Base-by-base conservation (phyloP, 495 filamentous ascomycete genomes). In the Annulohypoxylon bovei region DNA sequence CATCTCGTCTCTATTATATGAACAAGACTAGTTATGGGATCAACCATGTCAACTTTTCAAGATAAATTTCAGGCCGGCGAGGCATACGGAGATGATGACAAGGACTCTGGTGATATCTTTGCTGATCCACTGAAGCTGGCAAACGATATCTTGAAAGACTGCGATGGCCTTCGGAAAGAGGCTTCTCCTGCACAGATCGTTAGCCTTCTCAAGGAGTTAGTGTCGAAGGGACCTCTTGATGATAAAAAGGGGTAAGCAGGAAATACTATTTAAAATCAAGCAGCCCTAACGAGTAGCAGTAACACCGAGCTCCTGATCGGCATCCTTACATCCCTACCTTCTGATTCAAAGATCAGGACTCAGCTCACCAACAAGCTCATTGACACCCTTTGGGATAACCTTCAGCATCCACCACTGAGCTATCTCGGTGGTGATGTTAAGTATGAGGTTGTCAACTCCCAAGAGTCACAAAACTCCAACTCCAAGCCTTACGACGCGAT, bases 321-420 rank as follows among this genome's bases (percentile, higher is more conserved):
- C 23, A 73, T 79, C 35, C 69, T 78, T n/a, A 77, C 77, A 1
- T 62, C 76, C n/a, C 78, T 90, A 3, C 83, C 88, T 0, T 77
- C 84, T n/a, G 85, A 81, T 4, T 90, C 87, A 2, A 81, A 81
- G 44, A 77, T 82, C 42, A 79, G 85, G 14, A 82, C 75, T 28
- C 78, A 82, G 5, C 60, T 63, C 23, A 63, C 60, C 60, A 54
- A 88, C 68, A 76, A 79, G 7, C 87, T 93, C 65, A 81, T 93
- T 37, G 84, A 84, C 32, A 80, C 85, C 23, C 80, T 93, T 6
- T 93, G 90, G 90, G 83, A 85, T 65, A 90, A 90, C 53, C 77
- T 93, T 37, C 80, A 90, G 65, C 91, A 92, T 73, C 91, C 90
- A 12, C 91, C 90, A 7, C 72, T 84, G 49, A 88, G 85, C 70